Base-by-base conservation (phyloP, 805 yeast genomes). In the baker's yeast (Saccharomyces cerevisiae) region DNA sequence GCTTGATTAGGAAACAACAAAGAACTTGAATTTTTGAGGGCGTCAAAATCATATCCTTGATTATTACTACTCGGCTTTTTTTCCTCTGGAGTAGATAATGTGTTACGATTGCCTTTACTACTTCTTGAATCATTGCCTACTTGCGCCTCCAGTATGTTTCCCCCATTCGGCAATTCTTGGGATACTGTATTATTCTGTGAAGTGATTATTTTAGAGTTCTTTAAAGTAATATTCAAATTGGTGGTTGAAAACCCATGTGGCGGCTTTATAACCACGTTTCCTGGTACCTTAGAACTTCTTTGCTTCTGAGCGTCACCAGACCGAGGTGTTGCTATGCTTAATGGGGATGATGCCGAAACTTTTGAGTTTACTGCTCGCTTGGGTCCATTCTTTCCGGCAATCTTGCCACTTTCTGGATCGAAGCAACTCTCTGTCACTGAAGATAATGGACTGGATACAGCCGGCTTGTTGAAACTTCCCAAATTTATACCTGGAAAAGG, bases 401-500 rank as follows among this genome's bases (percentile, higher is more conserved):
- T 4, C 17, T 36, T 36, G 4, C 13, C 24, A 36, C 24, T 36
- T 17, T 36, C 43, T 6, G 43, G 24, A 36, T 36, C 43, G 6
- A 36, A 36, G 11, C 43, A 36, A 46, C 46, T 41, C 32, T 61
- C 65, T 10, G 58, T 41, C 10, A 61, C 61, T 17, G 64, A 56
- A 0, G 62, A 53, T 10, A 59, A 51, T 2, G 59, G 55, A 30
- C 58, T 59, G 11, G 63, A 58, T 14, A 55, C 28, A 9, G 51
- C 49, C 9, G 52, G 50, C 46, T 56, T 60, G 29, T 55, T 55
- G 31, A 27, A 47, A n/a, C 22, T 48, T 11, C 48, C 52, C 14
- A 46, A 36, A 3, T 29, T 36, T 27, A 21, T 32, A 17, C 17
- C 52, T 17, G 43, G n/a, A 10, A 52, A 49, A 48, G 51, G 49